A percentile compares a stretch with the other conserved stretches of the same genome.
Evolutionary conservation across 1,284 basidiomycete species (phyloP).

Genomic region (Puccinia triticina): DNA sequence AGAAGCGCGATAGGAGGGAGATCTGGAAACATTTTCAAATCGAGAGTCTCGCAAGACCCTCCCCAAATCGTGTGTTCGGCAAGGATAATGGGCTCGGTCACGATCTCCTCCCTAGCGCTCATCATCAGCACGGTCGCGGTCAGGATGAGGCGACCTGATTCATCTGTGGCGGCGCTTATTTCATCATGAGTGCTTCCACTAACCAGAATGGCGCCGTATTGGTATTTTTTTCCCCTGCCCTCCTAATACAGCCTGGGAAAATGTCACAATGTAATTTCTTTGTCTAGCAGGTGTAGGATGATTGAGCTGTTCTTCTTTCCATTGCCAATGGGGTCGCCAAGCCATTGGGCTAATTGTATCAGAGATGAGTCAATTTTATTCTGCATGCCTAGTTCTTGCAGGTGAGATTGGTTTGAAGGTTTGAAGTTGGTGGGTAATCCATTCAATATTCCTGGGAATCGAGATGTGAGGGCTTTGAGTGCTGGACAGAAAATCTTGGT

Average conservation of each 20-base stretch:
- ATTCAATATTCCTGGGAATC: background rate
- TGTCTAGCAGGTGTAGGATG: background rate
- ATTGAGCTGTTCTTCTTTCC: background rate
- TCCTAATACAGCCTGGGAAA: background rate
- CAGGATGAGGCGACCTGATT: slow-evolving; percentile 75
- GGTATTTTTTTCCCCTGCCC: background rate
- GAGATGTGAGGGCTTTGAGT: background rate
- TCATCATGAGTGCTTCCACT: slow-evolving; percentile 88
- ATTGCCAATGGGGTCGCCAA: background rate
- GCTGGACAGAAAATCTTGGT: background rate
- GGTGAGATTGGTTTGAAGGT: background rate
- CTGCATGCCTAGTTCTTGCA: background rate
- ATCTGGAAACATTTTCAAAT: slow-evolving; percentile 84
- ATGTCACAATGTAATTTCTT: slow-evolving; percentile 8
- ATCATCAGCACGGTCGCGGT: slow-evolving; percentile 29
- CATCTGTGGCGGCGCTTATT: slow-evolving; percentile 94
- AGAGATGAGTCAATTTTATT: background rate
- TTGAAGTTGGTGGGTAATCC: background rate
- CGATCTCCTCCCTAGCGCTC: background rate
- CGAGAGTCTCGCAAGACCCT: slow-evolving; percentile 66
- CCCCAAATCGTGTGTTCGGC: slow-evolving; percentile 16
- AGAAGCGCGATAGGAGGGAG: slow-evolving; percentile 75
- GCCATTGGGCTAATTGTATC: background rate
- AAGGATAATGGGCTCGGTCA: background rate
- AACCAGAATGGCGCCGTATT: too few species aligned